Conservation (phyloP, 2,329 filamentous ascomycete species). For the Fusarium lateritium region DNA sequence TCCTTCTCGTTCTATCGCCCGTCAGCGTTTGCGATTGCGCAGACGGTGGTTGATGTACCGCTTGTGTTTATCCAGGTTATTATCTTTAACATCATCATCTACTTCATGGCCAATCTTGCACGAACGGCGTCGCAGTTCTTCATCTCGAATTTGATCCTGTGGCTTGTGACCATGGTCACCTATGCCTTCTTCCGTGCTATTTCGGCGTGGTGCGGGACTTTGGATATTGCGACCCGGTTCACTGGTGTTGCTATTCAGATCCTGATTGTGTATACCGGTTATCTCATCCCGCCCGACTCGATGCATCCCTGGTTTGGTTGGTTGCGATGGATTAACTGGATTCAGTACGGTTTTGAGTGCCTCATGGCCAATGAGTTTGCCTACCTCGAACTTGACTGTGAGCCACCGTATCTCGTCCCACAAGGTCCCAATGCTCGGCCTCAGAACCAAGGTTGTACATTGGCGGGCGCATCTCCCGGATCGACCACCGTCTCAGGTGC, state of each 20-base stretch:
- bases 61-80: constrained; percentile 75
- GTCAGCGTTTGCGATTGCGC: constrained; percentile 69
- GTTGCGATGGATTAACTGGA: constrained; percentile 77
- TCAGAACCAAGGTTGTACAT: constrained; percentile 68
- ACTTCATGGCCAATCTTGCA: constrained; percentile 83
- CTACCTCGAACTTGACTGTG: constrained; percentile 70
- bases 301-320: constrained; percentile 75
- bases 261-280: constrained; percentile 78
- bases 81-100: constrained; percentile 79
- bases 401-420: constrained; percentile 71
- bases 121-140: constrained; percentile 77
- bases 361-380: constrained; percentile 76
- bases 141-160: constrained; percentile 74
- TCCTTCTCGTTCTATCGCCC: constrained; percentile 78
- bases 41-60: constrained; percentile 72
- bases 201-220: constrained; percentile 69
- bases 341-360: constrained; percentile 79
- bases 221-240: constrained; percentile 75
- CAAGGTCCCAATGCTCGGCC: constrained; percentile 52
- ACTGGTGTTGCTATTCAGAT: constrained; percentile 71
- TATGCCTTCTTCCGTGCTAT: constrained; percentile 72
- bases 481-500: constrained; percentile 65
- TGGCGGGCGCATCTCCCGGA: constrained; percentile 63
- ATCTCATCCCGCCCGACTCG: constrained; percentile 70
- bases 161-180: constrained; percentile 70